These are phyloP conservation scores for Blastocystis sp. DNA, from an alignment of 352 stramenopile genomes.

Conservation along the genomic window DNA sequence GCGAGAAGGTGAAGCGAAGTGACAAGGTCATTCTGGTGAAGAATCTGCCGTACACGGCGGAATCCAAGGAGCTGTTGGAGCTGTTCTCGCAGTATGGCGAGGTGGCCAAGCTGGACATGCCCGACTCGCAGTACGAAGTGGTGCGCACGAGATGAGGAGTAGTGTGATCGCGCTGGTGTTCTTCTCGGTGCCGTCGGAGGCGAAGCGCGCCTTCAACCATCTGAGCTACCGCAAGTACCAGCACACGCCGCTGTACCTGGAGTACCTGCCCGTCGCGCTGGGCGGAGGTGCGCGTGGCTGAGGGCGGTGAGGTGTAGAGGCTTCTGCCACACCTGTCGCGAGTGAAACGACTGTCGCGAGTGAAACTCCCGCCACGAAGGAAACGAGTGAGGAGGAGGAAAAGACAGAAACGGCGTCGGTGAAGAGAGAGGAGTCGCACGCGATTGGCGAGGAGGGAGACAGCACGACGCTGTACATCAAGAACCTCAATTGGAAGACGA, in stretches of 20 bases:
- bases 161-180: slow-evolving; percentile 88
- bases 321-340: too few relatives aligned
- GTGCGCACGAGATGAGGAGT: not conserved
- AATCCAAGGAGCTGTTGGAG: slow-evolving; percentile 87
- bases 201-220: slow-evolving; percentile 88
- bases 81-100: slow-evolving; percentile 88
- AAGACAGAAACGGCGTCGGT: too few relatives aligned
- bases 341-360: too few relatives aligned
- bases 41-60: slow-evolving; percentile 91
- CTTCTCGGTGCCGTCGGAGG: slow-evolving; percentile 89
- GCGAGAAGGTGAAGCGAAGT: slow-evolving; percentile 82
- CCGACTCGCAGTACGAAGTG: slow-evolving; percentile 79
- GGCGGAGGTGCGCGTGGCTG: slow-evolving; percentile 70
- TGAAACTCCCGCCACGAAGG: too few relatives aligned
- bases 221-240: slow-evolving; percentile 97
- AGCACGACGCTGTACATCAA: slow-evolving; percentile 91
- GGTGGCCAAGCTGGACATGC: slow-evolving; percentile 82
- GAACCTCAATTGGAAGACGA: slow-evolving; percentile 96
- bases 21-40: slow-evolving; percentile 92
- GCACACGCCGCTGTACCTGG: slow-evolving; percentile 93
- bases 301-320: too few relatives aligned
- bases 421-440: slow-evolving; percentile 72
- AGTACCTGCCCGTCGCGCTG: slow-evolving; percentile 89
- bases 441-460: slow-evolving; percentile 75
- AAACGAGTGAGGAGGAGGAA: too few relatives aligned